Conservation (phyloP, 176 grass and related monocot genomes). For the Melocanna baccifera region DNA sequence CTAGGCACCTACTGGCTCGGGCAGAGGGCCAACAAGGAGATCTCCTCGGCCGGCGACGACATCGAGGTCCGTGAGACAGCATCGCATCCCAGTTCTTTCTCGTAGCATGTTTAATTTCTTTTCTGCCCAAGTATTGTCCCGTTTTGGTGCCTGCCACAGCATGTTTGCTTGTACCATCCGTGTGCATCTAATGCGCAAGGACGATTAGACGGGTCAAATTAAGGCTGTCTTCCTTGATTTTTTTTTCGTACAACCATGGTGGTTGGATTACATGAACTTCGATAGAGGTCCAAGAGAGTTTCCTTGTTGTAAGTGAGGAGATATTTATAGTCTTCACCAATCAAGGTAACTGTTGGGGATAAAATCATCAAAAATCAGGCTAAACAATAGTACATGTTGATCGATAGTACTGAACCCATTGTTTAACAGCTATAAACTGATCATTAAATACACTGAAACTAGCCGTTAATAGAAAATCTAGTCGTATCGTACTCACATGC, state of each 20-base stretch:
- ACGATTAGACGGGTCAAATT: background rate
- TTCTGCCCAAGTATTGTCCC: background rate
- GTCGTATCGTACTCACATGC: too few relatives aligned
- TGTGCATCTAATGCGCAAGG: background rate
- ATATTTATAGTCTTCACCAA: too few relatives aligned
- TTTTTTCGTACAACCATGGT: background rate
- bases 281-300: too few relatives aligned
- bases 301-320: too few relatives aligned
- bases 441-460: too few relatives aligned
- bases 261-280: background rate
- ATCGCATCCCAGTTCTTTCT: background rate
- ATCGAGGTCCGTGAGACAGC: slow-evolving; percentile 43
- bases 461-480: too few relatives aligned
- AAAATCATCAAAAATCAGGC: too few relatives aligned
- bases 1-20: slow-evolving; percentile 65
- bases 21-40: slow-evolving; percentile 65
- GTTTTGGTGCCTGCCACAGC: background rate
- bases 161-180: too few relatives aligned
- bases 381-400: too few relatives aligned
- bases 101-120: background rate
- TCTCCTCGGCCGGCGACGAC: slow-evolving; percentile 74
- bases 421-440: too few relatives aligned
- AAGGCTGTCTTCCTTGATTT: background rate
- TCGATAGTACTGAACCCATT: too few relatives aligned
- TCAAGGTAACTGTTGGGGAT: too few relatives aligned